phyloP scores from a whole-genome alignment of 371 early-diverging fungal species.

The Nematocida minor region DNA sequence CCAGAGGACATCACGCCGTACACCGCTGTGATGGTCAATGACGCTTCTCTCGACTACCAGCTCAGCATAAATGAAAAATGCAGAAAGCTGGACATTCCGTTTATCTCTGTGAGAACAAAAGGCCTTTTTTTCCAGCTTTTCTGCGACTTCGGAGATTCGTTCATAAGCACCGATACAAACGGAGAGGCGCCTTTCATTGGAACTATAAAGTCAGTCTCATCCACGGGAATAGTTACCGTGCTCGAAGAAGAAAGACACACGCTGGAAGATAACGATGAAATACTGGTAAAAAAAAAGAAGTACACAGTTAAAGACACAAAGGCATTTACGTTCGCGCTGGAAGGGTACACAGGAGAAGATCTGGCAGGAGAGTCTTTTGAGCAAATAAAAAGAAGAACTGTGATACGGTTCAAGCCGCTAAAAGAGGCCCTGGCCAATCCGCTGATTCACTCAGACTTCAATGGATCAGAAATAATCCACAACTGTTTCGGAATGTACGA shows the following conservation, averaged over 20 bases:
- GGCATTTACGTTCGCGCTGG: constrained; percentile 51
- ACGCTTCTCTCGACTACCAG: constrained; percentile 71
- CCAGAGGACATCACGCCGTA: constrained; percentile 70
- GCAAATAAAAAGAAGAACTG: constrained; percentile 44
- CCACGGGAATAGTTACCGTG: constrained; percentile 65
- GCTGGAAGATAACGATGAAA: constrained; percentile 62
- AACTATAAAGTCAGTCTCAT: constrained; percentile 79
- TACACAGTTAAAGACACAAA: constrained; percentile 55
- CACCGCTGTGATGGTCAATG: constrained; percentile 79
- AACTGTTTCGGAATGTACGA: constrained; percentile 16
- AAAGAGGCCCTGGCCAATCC: constrained; percentile 51
- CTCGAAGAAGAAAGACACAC: constrained; percentile 63
- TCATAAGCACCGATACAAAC: constrained; percentile 78
- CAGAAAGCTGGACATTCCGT: constrained; percentile 75
- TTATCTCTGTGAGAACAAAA: constrained; percentile 78
- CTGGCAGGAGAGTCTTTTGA: constrained; percentile 45
- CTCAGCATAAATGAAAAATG: constrained; percentile 79
- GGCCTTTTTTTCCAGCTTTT: constrained; percentile 92
- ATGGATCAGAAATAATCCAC: not conserved
- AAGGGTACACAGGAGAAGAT: constrained; percentile 40
- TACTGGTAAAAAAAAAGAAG: constrained; percentile 49
- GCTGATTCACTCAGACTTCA: not conserved
- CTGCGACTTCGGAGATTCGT: constrained; percentile 85
- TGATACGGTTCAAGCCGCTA: constrained; percentile 29
- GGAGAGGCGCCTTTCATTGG: constrained; percentile 86